Conservation (phyloP, 176 grass and related monocot species). For the Oryza meridionalis region DNA sequence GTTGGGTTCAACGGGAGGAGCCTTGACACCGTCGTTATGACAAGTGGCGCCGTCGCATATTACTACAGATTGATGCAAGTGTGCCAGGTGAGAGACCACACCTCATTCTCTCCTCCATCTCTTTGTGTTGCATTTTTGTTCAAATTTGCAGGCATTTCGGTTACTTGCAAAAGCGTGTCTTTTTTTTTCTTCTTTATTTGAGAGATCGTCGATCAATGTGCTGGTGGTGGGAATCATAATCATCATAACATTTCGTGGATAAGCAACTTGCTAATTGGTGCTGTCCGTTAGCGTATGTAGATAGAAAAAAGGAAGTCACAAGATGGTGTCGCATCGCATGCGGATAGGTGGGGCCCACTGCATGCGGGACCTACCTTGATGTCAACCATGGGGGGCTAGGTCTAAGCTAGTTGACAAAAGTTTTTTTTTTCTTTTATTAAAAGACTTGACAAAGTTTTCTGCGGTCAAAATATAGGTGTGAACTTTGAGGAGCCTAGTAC, state of each 20-base stretch:
- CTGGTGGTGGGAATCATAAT: neutral
- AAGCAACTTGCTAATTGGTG: neutral
- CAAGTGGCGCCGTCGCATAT: constrained; percentile 47
- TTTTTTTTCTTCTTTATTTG: neutral
- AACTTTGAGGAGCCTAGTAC: neutral
- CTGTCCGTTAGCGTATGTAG: constrained; percentile 9
- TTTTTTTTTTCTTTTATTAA: neutral
- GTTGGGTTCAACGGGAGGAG: constrained; percentile 39
- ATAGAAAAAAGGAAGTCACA: neutral
- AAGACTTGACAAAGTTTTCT: constrained; percentile 18
- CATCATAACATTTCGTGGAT: neutral
- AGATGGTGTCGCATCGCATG: constrained; percentile 27
- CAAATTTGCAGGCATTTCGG: neutral
- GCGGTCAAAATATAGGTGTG: constrained; percentile 26
- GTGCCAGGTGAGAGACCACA: constrained; percentile 54
- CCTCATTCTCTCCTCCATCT: neutral
- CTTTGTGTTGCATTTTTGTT: constrained; percentile 6
- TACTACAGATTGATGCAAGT: constrained; percentile 58
- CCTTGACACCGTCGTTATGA: constrained; percentile 49
- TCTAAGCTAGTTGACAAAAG: constrained; percentile 29
- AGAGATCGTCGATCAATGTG: neutral
- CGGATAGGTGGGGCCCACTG: neutral
- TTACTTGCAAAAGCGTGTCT: neutral
- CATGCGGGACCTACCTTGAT: neutral
- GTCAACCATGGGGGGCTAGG: constrained; percentile 12